Conservation (phyloP, 2,329 filamentous ascomycete species). For the Neonectria sp. region DNA sequence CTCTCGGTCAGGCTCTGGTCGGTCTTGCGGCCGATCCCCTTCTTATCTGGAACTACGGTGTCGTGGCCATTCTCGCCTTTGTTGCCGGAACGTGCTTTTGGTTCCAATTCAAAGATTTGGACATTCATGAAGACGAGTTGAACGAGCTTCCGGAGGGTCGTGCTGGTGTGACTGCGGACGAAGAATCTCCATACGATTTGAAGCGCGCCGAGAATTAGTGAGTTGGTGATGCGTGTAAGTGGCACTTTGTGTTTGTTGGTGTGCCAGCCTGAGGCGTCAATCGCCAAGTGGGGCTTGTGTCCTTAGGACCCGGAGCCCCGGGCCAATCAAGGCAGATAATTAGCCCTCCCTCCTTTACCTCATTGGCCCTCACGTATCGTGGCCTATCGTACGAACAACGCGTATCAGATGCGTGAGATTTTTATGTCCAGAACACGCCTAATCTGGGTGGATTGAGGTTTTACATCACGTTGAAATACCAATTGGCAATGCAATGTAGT, state of each 20-base stretch:
- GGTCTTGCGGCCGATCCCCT: conserved; percentile 70
- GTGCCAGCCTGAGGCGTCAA: too few species aligned
- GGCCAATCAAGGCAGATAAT: too few species aligned
- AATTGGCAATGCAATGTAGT: conserved; percentile 1
- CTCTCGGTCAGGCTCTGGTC: conserved; percentile 73
- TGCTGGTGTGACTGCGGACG: conserved; percentile 43
- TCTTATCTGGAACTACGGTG: conserved; percentile 81
- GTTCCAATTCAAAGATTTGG: conserved; percentile 73
- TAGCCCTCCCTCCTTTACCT: too few species aligned
- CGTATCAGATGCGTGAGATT: not conserved
- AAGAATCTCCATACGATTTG: conserved; percentile 37
- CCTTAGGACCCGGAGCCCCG: too few species aligned
- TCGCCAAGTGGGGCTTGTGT: too few species aligned
- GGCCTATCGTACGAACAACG: too few species aligned
- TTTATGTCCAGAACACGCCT: too few species aligned
- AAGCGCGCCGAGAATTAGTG: conserved; percentile 29
- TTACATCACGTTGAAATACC: conserved; percentile 5
- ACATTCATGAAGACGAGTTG: conserved; percentile 76
- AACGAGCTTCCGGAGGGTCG: conserved; percentile 68
- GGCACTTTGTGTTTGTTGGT: too few species aligned
- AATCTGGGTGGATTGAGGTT: not conserved
- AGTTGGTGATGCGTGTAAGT: not conserved
- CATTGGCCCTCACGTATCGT: too few species aligned
- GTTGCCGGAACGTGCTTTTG: conserved; percentile 78
- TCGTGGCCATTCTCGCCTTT: conserved; percentile 76